A percentile compares a stretch with the other conserved stretches of the same genome.
Conservation (phyloP, 306 rosid species). For the Quercus glauca region DNA sequence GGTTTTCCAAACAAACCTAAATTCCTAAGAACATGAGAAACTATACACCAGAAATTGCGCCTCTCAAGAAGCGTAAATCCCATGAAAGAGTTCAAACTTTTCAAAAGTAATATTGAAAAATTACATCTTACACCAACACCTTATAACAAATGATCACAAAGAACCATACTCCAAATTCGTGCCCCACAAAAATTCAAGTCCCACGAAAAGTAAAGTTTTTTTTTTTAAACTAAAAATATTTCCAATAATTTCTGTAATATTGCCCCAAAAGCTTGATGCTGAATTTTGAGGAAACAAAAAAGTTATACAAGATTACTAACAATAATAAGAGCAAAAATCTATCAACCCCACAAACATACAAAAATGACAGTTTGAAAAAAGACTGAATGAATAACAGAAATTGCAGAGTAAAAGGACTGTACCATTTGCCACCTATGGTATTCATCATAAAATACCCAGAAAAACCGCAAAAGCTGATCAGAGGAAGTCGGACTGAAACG, state of each 20-base stretch:
- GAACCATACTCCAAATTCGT: neutral
- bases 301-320: neutral
- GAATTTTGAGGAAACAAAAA: neutral
- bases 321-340: neutral
- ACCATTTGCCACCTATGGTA: constrained; percentile 39
- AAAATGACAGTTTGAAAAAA: neutral
- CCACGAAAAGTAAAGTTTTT: neutral
- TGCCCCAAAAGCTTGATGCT: constrained; percentile 11
- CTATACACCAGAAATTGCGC: neutral
- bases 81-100: neutral
- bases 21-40: neutral
- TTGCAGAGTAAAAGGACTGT: constrained; percentile 14
- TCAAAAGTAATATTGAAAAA: neutral
- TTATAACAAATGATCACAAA: neutral
- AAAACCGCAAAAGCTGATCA: constrained; percentile 26
- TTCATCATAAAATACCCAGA: constrained; percentile 24
- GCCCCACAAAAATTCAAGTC: neutral
- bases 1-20: neutral
- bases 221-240: neutral
- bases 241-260: neutral
- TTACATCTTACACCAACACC: neutral
- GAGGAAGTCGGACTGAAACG: constrained; percentile 30
- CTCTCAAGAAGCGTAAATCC: neutral
- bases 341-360: constrained; percentile 7
- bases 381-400: neutral